Percentiles rank a stretch among this genome's conserved stretches.
These are phyloP conservation scores for Gaultheria prostrata DNA, from an alignment of 148 eudicot genomes.

Conservation along the genomic window DNA sequence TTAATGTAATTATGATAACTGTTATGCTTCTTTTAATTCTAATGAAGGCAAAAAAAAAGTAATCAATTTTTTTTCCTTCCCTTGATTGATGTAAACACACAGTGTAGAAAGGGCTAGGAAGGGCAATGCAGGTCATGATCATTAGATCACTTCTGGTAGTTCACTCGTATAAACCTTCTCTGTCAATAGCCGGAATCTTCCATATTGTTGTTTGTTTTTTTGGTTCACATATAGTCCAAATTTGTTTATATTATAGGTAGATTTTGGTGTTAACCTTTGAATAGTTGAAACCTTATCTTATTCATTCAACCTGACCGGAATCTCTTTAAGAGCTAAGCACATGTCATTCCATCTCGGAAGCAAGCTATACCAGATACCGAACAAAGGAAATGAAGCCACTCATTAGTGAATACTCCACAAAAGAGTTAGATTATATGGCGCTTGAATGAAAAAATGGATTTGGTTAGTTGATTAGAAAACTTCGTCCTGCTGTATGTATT, in stretches of 20 bases:
- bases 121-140: not conserved
- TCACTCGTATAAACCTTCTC: not conserved
- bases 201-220: not conserved
- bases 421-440: not conserved
- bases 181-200: not conserved
- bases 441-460: not conserved
- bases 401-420: not conserved
- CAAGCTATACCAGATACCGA: not conserved
- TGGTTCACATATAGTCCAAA: not conserved
- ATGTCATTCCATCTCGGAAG: not conserved
- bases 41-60: not conserved
- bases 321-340: not conserved
- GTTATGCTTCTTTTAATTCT: constrained; percentile 2
- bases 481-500: no score
- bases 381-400: not conserved
- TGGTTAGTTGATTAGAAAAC: not conserved
- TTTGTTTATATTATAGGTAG: not conserved
- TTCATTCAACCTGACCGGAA: not conserved
- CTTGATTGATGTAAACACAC: not conserved
- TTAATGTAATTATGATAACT: not conserved
- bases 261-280: not conserved
- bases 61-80: not conserved
- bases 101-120: not conserved
- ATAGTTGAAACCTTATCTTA: not conserved
- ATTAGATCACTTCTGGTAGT: not conserved